Conservation (phyloP, 176 grass and related monocot genomes). For the Phoenix dactylifera region DNA sequence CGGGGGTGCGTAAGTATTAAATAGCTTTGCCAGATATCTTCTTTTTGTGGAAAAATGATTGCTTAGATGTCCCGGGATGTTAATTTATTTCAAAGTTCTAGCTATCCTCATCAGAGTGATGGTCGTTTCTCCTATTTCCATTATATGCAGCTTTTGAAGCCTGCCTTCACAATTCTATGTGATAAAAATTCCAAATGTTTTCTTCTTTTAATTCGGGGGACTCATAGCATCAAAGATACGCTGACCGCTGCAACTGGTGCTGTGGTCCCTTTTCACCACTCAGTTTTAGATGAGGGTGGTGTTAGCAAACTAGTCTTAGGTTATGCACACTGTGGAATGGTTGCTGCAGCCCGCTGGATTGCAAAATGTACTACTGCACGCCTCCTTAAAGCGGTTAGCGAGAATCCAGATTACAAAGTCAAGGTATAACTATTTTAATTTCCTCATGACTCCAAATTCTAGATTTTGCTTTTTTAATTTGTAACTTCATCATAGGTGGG, state of each 20-base stretch:
- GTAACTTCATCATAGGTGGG: no score
- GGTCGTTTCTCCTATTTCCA: neutral
- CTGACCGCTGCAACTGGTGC: slow-evolving; percentile 62
- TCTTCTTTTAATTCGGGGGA: slow-evolving; percentile 74
- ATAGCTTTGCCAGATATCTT: slow-evolving; percentile 17
- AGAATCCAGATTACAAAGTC: slow-evolving; percentile 76
- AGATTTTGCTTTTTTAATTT: neutral
- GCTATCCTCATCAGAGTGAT: no score
- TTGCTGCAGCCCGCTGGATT: slow-evolving; percentile 48
- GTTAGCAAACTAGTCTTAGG: slow-evolving; percentile 65
- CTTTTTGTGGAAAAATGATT: slow-evolving; percentile 2
- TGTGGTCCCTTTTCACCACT: slow-evolving; percentile 84
- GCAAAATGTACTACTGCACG: slow-evolving; percentile 66
- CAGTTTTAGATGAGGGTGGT: slow-evolving; percentile 63
- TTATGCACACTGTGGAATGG: slow-evolving; percentile 1
- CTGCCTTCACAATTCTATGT: slow-evolving; percentile 57
- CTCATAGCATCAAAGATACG: slow-evolving; percentile 73
- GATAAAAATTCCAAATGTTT: slow-evolving; percentile 67
- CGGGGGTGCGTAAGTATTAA: slow-evolving; percentile 68
- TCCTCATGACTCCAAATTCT: slow-evolving; percentile 11
- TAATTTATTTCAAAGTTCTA: no score
- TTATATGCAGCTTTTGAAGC: slow-evolving; percentile 23
- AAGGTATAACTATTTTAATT: slow-evolving; percentile 41
- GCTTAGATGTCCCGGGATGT: neutral
- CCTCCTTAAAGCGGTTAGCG: slow-evolving; percentile 48